A percentile compares a stretch with the other conserved stretches of the same genome.
Evolutionary conservation across 192 early-diverging fungal genomes (phyloP).

Genomic region (Rhizoclosmatium sp.): DNA sequence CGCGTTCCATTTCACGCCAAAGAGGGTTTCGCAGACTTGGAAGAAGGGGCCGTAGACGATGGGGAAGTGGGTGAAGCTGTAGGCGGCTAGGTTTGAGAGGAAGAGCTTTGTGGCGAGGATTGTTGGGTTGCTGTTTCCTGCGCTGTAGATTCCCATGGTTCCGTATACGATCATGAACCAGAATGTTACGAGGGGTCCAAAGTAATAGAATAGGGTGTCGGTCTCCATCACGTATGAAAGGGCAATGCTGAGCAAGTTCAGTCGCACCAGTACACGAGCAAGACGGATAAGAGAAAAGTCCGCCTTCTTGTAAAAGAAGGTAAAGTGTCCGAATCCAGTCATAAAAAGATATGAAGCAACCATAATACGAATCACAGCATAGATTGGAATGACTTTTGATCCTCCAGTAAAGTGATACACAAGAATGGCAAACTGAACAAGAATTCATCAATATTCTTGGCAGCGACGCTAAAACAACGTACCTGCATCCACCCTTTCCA

Average conservation of each 20-base stretch:
- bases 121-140: conserved; percentile 56
- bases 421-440: conserved; percentile 28
- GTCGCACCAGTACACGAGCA: conserved; percentile 65
- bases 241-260: conserved; percentile 72
- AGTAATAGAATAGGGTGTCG: conserved; percentile 80
- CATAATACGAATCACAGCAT: conserved; percentile 75
- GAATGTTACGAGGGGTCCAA: conserved; percentile 75
- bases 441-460: neutral
- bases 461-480: conserved; percentile 48
- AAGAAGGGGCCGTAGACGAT: conserved; percentile 55
- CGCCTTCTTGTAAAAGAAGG: conserved; percentile 73
- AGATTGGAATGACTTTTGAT: conserved; percentile 66
- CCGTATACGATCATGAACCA: conserved; percentile 75
- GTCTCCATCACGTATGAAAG: conserved; percentile 75
- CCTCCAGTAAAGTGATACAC: conserved; percentile 79
- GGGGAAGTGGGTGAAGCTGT: conserved; percentile 47
- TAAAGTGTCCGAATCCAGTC: conserved; percentile 84
- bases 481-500: conserved; percentile 93
- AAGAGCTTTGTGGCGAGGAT: conserved; percentile 64
- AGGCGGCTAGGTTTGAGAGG: conserved; percentile 47
- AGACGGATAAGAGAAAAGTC: conserved; percentile 74
- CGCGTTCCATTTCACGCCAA: conserved; percentile 67
- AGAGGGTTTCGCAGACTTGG: conserved; percentile 46
- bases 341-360: conserved; percentile 83
- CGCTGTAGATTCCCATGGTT: conserved; percentile 61